phyloP scores from a whole-genome alignment of 2,329 filamentous ascomycete species.

The Alternaria burnsii region DNA sequence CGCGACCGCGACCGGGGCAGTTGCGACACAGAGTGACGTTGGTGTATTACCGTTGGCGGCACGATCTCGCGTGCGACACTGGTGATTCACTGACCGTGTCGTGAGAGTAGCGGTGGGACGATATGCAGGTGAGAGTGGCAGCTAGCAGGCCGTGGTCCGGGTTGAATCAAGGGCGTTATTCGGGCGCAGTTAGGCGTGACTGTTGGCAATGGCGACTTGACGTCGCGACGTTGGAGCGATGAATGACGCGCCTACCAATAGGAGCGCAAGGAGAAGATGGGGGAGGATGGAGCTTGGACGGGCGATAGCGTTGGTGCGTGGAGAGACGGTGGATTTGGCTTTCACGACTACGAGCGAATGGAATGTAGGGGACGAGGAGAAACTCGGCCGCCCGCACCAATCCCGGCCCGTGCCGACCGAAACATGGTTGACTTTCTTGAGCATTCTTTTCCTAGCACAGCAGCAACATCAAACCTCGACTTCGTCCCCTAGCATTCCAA shows the following conservation, averaged over 20 bases:
- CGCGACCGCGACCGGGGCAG: constrained; percentile 16
- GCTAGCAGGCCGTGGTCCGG: constrained; percentile 15
- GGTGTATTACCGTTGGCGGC: constrained; percentile 3
- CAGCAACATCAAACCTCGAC: not conserved
- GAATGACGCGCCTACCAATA: constrained; percentile 19
- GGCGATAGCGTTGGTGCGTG: constrained; percentile 10
- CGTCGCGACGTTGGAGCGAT: constrained; percentile 16
- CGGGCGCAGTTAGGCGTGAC: constrained; percentile 19
- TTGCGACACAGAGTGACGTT: constrained; percentile 11
- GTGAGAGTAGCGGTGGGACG: constrained; percentile 21
- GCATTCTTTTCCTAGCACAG: not conserved
- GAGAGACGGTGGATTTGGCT: constrained; percentile 3
- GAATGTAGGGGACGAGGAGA: constrained; percentile 3
- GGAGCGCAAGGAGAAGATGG: constrained; percentile 22
- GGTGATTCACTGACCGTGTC: constrained; percentile 7
- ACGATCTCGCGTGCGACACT: constrained; percentile 25
- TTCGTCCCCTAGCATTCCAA: not conserved
- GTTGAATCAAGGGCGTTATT: constrained; percentile 17
- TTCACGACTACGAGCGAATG: not conserved
- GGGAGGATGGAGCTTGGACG: constrained; percentile 16
- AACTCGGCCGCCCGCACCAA: constrained; percentile 8
- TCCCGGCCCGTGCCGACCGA: constrained; percentile 12
- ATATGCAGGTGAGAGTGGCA: constrained; percentile 20
- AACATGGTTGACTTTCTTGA: not conserved
- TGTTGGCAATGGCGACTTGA: constrained; percentile 22